phyloP scores from a whole-genome alignment of 1,139 yeast genomes.

The Groenewaldozyma sp. region DNA sequence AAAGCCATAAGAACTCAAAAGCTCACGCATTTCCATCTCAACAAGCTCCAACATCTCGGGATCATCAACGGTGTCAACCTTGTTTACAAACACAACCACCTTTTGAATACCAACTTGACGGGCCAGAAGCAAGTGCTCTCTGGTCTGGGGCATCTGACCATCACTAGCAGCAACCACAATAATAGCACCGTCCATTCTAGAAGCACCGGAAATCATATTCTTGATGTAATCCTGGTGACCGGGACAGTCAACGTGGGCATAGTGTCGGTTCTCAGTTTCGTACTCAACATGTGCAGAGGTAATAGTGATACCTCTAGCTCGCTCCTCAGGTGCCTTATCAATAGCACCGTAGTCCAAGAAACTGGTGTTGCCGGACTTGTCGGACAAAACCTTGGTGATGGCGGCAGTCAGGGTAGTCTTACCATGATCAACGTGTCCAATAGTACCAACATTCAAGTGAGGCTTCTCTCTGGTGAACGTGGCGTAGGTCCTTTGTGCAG shows the following conservation, averaged over 20 bases:
- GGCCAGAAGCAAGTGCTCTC: slow-evolving; percentile 96
- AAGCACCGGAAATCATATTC: slow-evolving; percentile 99
- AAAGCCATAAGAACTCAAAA: slow-evolving; percentile 80
- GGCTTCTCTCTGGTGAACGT: slow-evolving; percentile 48
- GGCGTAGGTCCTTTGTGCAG: slow-evolving; percentile 8
- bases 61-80: slow-evolving; percentile 95
- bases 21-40: slow-evolving; percentile 99
- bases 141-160: slow-evolving; percentile 99
- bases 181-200: slow-evolving; percentile 99
- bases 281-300: slow-evolving; percentile 96
- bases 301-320: slow-evolving; percentile 99
- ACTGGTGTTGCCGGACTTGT: slow-evolving; percentile 72
- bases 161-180: slow-evolving; percentile 98
- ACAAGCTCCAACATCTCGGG: slow-evolving; percentile 99
- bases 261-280: slow-evolving; percentile 86
- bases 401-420: slow-evolving; percentile 98
- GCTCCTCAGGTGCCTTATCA: slow-evolving; percentile 98
- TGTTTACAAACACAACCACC: slow-evolving; percentile 95
- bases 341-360: slow-evolving; percentile 90
- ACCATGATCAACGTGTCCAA: slow-evolving; percentile 97
- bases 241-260: slow-evolving; percentile 96
- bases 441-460: slow-evolving; percentile 93
- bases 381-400: slow-evolving; percentile 87
- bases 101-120: slow-evolving; percentile 99
- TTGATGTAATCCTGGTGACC: slow-evolving; percentile 99